Conservation (phyloP, 2,329 filamentous ascomycete species). For the Phyllosticta ampelicida region DNA sequence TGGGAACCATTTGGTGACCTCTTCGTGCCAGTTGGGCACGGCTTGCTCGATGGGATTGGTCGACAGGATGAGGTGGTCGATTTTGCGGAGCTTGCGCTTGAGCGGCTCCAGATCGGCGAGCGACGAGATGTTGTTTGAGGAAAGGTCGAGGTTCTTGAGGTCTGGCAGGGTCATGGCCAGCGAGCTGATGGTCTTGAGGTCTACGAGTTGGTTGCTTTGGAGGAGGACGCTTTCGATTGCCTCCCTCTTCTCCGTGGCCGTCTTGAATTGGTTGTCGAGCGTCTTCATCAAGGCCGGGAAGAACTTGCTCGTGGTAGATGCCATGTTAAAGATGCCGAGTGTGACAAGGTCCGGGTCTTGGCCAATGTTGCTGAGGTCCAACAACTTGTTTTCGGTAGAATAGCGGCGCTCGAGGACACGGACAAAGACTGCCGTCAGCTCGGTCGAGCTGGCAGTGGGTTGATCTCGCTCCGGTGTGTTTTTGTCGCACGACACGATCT, state of each 20-base stretch:
- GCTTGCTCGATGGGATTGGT: slow-evolving; percentile 58
- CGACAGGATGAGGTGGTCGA: slow-evolving; percentile 71
- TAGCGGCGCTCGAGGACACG: slow-evolving; percentile 67
- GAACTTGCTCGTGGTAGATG: slow-evolving; percentile 68
- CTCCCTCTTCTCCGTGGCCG: slow-evolving; percentile 58
- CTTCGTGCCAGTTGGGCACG: slow-evolving; percentile 46
- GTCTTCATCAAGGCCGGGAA: slow-evolving; percentile 88
- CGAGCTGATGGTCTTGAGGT: slow-evolving; percentile 60
- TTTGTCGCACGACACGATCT: background rate
- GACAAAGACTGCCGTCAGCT: slow-evolving; percentile 44
- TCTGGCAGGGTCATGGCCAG: slow-evolving; percentile 74
- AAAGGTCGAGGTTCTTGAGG: slow-evolving; percentile 79
- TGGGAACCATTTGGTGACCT: slow-evolving; percentile 73
- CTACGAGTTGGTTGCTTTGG: slow-evolving; percentile 65
- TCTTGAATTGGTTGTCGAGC: slow-evolving; percentile 67
- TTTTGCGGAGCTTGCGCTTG: slow-evolving; percentile 65
- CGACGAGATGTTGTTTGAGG: slow-evolving; percentile 65
- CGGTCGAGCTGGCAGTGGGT: background rate
- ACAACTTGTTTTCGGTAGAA: slow-evolving; percentile 56
- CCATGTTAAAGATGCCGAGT: slow-evolving; percentile 65
- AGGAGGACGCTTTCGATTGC: slow-evolving; percentile 75
- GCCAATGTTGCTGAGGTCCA: slow-evolving; percentile 71
- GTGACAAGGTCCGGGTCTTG: slow-evolving; percentile 59
- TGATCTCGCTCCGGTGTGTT: background rate
- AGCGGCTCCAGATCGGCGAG: slow-evolving; percentile 60